phyloP scores from a whole-genome alignment of 306 rosid species.

The Casuarina glauca region DNA sequence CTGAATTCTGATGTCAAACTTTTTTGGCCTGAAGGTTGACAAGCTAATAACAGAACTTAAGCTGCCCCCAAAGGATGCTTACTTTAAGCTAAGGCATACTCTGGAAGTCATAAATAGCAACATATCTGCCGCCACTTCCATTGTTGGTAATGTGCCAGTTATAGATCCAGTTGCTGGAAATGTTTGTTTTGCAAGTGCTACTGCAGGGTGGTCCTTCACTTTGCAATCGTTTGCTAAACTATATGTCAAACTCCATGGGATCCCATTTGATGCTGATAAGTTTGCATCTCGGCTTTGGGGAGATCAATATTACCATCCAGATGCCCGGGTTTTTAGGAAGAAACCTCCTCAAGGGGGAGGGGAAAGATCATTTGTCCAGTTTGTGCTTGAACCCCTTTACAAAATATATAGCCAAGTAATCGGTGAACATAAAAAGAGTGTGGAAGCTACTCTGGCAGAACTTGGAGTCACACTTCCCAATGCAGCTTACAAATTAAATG shows the following conservation, averaged over 20 bases:
- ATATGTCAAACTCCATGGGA: conserved; percentile 85
- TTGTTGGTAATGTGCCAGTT: conserved; percentile 86
- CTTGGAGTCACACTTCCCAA: conserved; percentile 92
- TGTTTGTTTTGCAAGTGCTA: conserved; percentile 93
- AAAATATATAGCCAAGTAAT: conserved; percentile 95
- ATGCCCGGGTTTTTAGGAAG: conserved; percentile 72
- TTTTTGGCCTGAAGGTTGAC: conserved; percentile 64
- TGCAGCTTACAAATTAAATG: conserved; percentile 92
- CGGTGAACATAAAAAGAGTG: conserved; percentile 98
- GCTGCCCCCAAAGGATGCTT: conserved; percentile 94
- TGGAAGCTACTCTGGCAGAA: conserved; percentile 94
- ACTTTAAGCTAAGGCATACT: conserved; percentile 88
- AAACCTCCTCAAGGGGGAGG: conserved; percentile 89
- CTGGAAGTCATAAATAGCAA: conserved; percentile 84
- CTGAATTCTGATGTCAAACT: neutral
- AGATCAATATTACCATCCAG: conserved; percentile 79
- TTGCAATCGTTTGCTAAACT: conserved; percentile 90
- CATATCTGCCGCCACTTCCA: conserved; percentile 83
- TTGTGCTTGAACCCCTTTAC: conserved; percentile 89
- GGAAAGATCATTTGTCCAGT: conserved; percentile 93
- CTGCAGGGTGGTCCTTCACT: conserved; percentile 98
- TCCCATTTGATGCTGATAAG: conserved; percentile 71
- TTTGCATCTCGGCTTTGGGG: conserved; percentile 98
- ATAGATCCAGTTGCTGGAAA: conserved; percentile 93
- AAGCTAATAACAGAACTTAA: conserved; percentile 94